Evolutionary conservation across 768 basidiomycete genomes (phyloP), one percentile per base, ranked within the genome.

Genomic region (Gymnopilus dilepis): DNA sequence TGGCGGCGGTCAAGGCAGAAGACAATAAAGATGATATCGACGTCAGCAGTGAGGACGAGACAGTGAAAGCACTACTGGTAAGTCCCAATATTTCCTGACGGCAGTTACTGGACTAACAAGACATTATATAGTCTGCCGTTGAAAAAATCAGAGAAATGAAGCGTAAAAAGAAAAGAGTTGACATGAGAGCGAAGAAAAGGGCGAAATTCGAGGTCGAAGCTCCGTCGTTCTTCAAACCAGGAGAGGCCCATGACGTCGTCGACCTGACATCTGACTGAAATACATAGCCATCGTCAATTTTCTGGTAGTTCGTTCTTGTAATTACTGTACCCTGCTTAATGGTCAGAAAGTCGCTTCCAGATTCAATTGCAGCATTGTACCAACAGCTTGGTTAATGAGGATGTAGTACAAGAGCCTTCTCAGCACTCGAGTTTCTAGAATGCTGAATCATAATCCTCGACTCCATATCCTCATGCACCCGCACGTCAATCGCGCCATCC

Each of bases 221-320:
- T 3, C 26, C 24, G 8, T 28, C 28, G 17, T 30, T 50, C 22
- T 52, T 52, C 19, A 52, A 52, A 19, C 31, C 31, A 17, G 51
- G 51, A 12, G 51, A 52, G 34, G 51, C 30, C n/a, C 33, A 8
- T 6, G 30, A 52, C 21, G 51, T 52, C 51, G 21, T 52, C 37
- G 51, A 52, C 22, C 21, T 52, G 51, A 51, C 50, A 4, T 45
- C 33, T n/a, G n/a, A n/a, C n/a, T n/a, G n/a, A n/a, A n/a, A n/a
- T n/a, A n/a, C n/a, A n/a, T n/a, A n/a, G n/a, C n/a, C n/a, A n/a
- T n/a, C n/a, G n/a, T n/a, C n/a, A n/a, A n/a, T n/a, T n/a, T n/a
- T n/a, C n/a, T n/a, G n/a, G n/a, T n/a, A n/a, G n/a, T n/a, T n/a
- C n/a, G n/a, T n/a, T n/a, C n/a, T n/a, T n/a, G n/a, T n/a, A n/a